Conservation (phyloP, 2,329 filamentous ascomycete genomes). For the Drechslera avenae region DNA sequence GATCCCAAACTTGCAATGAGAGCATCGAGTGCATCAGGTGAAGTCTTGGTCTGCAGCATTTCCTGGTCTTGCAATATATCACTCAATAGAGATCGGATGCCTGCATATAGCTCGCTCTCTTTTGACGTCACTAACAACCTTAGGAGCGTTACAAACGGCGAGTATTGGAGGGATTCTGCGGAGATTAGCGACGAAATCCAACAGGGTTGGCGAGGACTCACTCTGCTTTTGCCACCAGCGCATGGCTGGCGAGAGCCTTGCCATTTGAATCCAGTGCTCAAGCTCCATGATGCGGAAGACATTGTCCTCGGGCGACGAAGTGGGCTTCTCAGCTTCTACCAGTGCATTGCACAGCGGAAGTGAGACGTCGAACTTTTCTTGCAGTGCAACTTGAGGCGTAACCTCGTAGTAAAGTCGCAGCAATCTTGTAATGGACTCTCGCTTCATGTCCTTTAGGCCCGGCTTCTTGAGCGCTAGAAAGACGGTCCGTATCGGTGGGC, state of each 20-base stretch:
- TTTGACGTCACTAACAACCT: constrained; percentile 61
- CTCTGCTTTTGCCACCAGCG: constrained; percentile 83
- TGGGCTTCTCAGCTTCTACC: constrained; percentile 59
- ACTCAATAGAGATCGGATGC: constrained; percentile 62
- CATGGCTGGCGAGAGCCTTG: constrained; percentile 80
- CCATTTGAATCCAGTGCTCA: constrained; percentile 80
- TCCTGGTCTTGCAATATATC: constrained; percentile 69
- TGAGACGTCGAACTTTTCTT: constrained; percentile 88
- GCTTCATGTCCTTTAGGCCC: constrained; percentile 72
- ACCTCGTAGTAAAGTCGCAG: constrained; percentile 84
- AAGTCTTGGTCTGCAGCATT: constrained; percentile 61
- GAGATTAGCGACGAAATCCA: constrained; percentile 12
- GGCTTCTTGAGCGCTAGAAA: constrained; percentile 74
- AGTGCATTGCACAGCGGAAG: constrained; percentile 73
- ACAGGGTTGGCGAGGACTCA: constrained; percentile 25
- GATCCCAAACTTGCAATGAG: constrained; percentile 57
- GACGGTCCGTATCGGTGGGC: constrained; percentile 81
- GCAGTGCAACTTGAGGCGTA: constrained; percentile 76
- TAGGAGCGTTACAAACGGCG: constrained; percentile 74
- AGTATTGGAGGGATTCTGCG: constrained; percentile 63
- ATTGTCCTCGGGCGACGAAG: constrained; percentile 51
- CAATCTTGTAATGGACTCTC: constrained; percentile 77
- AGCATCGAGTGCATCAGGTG: constrained; percentile 48
- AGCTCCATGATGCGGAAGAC: constrained; percentile 73
- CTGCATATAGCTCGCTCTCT: constrained; percentile 55